phyloP scores from a whole-genome alignment of 331 rosid genomes.

The Pyracantha coccinea region DNA sequence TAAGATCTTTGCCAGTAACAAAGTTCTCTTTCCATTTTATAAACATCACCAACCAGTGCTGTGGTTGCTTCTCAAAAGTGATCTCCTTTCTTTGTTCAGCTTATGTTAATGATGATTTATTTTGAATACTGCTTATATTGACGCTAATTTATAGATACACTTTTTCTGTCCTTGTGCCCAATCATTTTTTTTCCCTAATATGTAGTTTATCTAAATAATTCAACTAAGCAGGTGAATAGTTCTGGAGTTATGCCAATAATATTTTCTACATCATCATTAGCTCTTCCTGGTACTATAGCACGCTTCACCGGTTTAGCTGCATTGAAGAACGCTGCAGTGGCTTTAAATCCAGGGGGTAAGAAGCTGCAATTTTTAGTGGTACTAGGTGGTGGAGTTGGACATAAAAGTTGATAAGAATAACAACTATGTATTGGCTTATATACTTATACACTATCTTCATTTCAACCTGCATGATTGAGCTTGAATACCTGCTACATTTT shows the following conservation, averaged over 20 bases:
- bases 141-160: neutral
- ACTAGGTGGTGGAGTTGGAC: neutral
- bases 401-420: neutral
- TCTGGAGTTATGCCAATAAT: constrained; percentile 98
- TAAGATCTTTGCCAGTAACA: neutral
- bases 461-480: neutral
- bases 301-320: constrained; percentile 86
- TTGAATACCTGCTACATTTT: neutral
- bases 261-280: constrained; percentile 87
- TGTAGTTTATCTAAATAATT: neutral
- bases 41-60: neutral
- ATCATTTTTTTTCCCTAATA: neutral
- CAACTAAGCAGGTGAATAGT: constrained; percentile 72
- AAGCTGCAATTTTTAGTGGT: neutral
- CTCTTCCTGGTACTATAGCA: constrained; percentile 92
- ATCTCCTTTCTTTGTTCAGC: neutral
- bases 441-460: neutral
- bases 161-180: neutral
- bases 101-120: neutral
- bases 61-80: neutral
- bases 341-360: constrained; percentile 92
- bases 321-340: constrained; percentile 69
- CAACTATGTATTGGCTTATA: neutral
- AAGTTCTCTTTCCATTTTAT: neutral
- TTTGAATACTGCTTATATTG: neutral